phyloP scores from a whole-genome alignment of 352 stramenopile species.

The Pythium pyrilobum region DNA sequence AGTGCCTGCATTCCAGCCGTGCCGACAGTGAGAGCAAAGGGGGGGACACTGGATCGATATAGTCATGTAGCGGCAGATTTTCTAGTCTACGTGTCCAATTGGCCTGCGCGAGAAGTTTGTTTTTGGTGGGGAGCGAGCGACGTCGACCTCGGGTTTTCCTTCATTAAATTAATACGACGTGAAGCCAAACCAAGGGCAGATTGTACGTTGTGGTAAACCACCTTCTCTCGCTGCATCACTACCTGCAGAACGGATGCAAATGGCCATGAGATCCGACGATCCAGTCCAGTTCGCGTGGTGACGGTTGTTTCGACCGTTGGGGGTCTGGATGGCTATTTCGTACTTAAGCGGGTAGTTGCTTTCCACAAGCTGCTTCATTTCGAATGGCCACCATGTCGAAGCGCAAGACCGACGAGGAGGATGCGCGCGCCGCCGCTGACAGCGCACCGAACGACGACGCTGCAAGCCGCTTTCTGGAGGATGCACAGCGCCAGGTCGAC shows the following conservation, averaged over 20 bases:
- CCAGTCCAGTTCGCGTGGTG: no score
- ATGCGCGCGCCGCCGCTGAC: slow-evolving; percentile 8
- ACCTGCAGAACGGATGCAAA: no score
- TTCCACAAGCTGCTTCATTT: slow-evolving; percentile 5
- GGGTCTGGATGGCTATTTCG: slow-evolving; percentile 7
- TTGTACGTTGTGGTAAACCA: no score
- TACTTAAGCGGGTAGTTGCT: slow-evolving; percentile 12
- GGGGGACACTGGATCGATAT: no score
- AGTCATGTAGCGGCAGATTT: no score
- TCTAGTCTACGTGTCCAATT: no score
- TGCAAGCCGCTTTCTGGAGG: slow-evolving; percentile 58
- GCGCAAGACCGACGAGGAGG: slow-evolving; percentile 32
- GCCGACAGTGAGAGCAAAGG: no score
- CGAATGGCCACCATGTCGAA: slow-evolving; percentile 35
- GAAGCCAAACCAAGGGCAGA: no score
- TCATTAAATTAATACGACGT: slow-evolving; percentile 11
- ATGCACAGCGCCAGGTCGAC: slow-evolving; percentile 71
- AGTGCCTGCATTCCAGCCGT: no score
- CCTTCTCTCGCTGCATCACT: no score
- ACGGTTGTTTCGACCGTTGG: background rate
- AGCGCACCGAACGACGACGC: slow-evolving; percentile 21
- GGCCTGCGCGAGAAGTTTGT: no score
- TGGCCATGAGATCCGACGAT: no score
- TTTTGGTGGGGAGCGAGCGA: background rate
- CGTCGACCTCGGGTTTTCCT: background rate